Conservation (phyloP, 306 rosid species). For the Vigna angularis region DNA sequence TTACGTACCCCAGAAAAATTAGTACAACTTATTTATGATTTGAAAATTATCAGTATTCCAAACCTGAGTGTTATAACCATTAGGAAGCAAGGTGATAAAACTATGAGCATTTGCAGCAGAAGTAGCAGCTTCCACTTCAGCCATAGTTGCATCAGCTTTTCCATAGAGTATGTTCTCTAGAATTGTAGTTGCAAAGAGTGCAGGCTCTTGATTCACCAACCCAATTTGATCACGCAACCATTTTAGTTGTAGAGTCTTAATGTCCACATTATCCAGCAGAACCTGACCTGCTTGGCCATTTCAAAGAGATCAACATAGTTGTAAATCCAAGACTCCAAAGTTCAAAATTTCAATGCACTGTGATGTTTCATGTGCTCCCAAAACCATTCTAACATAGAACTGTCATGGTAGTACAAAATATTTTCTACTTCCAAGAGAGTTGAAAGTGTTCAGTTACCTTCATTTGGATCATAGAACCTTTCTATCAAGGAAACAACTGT, state of each 20-base stretch:
- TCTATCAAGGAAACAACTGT: constrained; percentile 96
- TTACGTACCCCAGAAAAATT: background rate
- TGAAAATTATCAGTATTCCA: constrained; percentile 8
- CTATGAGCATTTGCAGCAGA: constrained; percentile 97
- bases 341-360: background rate
- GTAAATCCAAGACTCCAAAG: background rate
- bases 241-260: constrained; percentile 77
- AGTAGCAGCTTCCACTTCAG: constrained; percentile 90
- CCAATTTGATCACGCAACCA: constrained; percentile 98
- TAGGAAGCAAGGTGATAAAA: constrained; percentile 88
- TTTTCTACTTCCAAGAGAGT: background rate
- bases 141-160: constrained; percentile 84
- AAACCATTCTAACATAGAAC: background rate
- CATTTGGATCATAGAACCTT: constrained; percentile 96
- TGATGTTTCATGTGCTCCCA: background rate
- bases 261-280: constrained; percentile 83
- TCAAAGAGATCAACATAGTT: constrained; percentile 17
- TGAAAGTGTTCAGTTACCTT: constrained; percentile 56
- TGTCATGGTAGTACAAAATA: background rate
- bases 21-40: background rate
- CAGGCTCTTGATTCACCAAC: constrained; percentile 98
- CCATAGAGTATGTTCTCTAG: constrained; percentile 95
- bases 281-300: constrained; percentile 75
- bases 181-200: constrained; percentile 94
- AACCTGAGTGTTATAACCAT: constrained; percentile 93